These are phyloP conservation scores for Phaeoacremonium minimum DNA, from an alignment of 2,329 filamentous ascomycete genomes.

Conservation along the genomic window DNA sequence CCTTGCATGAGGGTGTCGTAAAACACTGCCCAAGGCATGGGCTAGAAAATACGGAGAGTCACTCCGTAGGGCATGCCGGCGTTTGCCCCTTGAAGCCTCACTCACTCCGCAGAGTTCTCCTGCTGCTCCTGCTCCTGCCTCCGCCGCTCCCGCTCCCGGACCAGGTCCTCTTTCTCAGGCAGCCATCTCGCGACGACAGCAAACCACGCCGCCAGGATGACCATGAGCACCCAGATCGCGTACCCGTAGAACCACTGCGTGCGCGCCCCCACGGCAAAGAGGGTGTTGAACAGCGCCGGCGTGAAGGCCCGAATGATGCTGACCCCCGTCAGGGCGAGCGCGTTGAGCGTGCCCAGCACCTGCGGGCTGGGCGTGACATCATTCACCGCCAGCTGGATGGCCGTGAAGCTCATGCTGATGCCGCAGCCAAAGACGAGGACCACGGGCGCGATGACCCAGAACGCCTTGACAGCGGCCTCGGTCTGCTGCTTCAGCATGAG, in stretches of 20 bases:
- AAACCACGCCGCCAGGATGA: slow-evolving; percentile 28
- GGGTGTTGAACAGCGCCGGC: slow-evolving; percentile 60
- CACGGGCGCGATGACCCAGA: slow-evolving; percentile 51
- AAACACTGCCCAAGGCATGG: no score
- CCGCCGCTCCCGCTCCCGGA: slow-evolving; percentile 10
- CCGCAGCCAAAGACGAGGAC: slow-evolving; percentile 52
- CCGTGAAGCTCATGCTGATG: slow-evolving; percentile 67
- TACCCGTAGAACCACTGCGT: slow-evolving; percentile 61
- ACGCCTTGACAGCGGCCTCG: slow-evolving; percentile 33
- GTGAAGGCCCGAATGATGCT: slow-evolving; percentile 61
- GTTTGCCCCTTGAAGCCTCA: no score
- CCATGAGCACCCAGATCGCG: slow-evolving; percentile 58
- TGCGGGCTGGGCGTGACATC: slow-evolving; percentile 63
- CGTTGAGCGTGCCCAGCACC: slow-evolving; percentile 68
- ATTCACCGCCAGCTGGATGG: slow-evolving; percentile 69
- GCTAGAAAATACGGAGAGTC: no score
- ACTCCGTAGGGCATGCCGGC: no score
- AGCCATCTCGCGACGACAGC: slow-evolving; percentile 23
- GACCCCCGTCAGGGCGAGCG: slow-evolving; percentile 56
- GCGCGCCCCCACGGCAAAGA: slow-evolving; percentile 65
- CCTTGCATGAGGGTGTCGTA: no score
- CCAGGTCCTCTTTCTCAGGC: slow-evolving; percentile 26
- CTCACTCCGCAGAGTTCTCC: no score
- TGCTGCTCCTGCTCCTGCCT: slow-evolving; percentile 1
- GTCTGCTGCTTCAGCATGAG: slow-evolving; percentile 50